Evolutionary conservation across 306 rosid species (phyloP).

Genomic region (Pterocarpus santalinus): DNA sequence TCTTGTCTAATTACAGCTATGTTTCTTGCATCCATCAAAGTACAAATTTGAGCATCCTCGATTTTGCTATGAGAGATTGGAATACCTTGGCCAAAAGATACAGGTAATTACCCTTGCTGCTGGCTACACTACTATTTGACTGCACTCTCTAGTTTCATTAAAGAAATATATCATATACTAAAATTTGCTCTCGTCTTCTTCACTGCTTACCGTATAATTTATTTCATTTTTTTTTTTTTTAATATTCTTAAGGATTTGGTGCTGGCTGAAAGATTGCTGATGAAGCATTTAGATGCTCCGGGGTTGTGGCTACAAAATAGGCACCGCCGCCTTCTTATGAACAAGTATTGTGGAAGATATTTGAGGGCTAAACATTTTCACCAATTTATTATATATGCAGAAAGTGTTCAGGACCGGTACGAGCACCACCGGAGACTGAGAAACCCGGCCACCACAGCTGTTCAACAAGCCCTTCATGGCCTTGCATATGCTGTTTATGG

Average conservation of each 20-base stretch:
- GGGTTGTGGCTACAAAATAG: constrained; percentile 79
- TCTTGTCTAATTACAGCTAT: constrained; percentile 61
- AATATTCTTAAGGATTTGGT: constrained; percentile 68
- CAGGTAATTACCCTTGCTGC: constrained; percentile 58
- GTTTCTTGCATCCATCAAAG: constrained; percentile 84
- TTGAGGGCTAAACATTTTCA: constrained; percentile 81
- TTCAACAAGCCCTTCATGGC: constrained; percentile 85
- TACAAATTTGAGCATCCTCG: constrained; percentile 85
- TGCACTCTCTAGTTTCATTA: constrained; percentile 9
- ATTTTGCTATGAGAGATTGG: constrained; percentile 79
- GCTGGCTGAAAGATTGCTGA: constrained; percentile 87
- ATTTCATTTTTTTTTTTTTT: neutral
- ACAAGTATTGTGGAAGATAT: constrained; percentile 79
- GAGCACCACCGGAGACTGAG: constrained; percentile 68
- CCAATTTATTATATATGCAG: constrained; percentile 55
- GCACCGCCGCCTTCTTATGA: constrained; percentile 80
- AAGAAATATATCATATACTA: neutral
- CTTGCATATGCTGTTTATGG: constrained; percentile 81
- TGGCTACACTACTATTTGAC: constrained; percentile 6
- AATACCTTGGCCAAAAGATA: constrained; percentile 86
- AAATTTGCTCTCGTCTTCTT: neutral
- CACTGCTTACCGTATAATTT: neutral
- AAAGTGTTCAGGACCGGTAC: constrained; percentile 64
- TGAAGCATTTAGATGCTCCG: constrained; percentile 94
- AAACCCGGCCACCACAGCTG: constrained; percentile 72